Evolutionary conservation across 768 basidiomycete species (phyloP), one percentile per base, ranked within the genome.

Genomic region (Amanita phalloides): DNA sequence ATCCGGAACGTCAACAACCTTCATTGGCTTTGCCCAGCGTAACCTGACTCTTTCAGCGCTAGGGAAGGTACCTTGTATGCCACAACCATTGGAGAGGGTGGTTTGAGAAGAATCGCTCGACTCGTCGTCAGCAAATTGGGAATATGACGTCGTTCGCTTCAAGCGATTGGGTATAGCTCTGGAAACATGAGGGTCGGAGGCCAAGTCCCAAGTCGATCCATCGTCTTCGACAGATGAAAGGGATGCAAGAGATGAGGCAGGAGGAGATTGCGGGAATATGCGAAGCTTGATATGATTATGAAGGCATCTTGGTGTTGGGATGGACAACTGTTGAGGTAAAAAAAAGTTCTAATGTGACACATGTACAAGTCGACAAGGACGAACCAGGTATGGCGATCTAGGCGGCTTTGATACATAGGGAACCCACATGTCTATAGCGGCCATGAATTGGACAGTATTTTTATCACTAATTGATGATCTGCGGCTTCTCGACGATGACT

Each of bases 51-150:
- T 76, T 44, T 90, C 87, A 0, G 88, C 73, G 45, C 83, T 86
- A 0, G 82, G 85, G 58, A 90, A 90, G 1, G 84, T 80, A 3
- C 87, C 87, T 61, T 82, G 81, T n/a, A 88, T 74, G 14, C 78
- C 75, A 53, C 78, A 82, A 1, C 77, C 81, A 39, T 84, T 81
- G 14, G 78, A 67, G 54, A 78, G 72, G 1, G 76, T 76, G 6
- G 71, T 68, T 30, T 63, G 75, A 33, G 64, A 82, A 1, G 85
- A 83, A 60, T 89, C 87, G 37, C 84, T 85, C 3, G 85, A 84
- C 60, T 90, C 87, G 57, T 89, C 88, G 56, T 90, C 87, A 0
- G 87, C 87, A 60, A 88, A 81, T 59, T 84, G 75, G 38, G 73
- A 80, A 58, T 82, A 82, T 5, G 84, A 83, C 47, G 73, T 73